Evolutionary conservation across 768 basidiomycete genomes (phyloP), one percentile per base, ranked within the genome.

Genomic region (Hirschioporus abietinus): DNA sequence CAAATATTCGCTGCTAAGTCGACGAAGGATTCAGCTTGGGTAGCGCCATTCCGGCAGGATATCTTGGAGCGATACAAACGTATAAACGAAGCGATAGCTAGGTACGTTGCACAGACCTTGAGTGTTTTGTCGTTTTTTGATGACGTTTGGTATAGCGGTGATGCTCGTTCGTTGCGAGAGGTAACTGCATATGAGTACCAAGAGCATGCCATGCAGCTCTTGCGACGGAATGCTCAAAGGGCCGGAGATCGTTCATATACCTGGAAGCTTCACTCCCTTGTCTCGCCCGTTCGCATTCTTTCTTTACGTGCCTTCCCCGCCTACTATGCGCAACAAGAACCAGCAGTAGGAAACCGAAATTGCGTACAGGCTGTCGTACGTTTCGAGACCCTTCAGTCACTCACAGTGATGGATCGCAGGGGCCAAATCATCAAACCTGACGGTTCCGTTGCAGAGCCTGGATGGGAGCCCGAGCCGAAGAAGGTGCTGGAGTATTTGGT

Each of bases 1-100:
- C 12, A 24, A 34, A 61, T 61, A 61, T 61, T 61, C 30, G 15
- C 24, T 34, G 30, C 25, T 3, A 61, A 25, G 30, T 61, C 60
- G 60, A 34, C 30, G 60, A 61, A 61, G 23, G 25, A 25, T 12
- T 61, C 60, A 15, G 60, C 60, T 15, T 61, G 60, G 60, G 17
- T 61, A 61, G 24, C 60, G 9, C 60, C 60, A 23, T 25, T 61
- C 30, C 60, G 60, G 1, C 25, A 24, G 23, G 30, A 25, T 17
- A 25, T 61, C 15, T 23, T 61, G 25, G 30, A 61, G 60, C 24
- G 30, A 8, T 61, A 61, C 60, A 25, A 25, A 34, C 15, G 60
- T 24, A 25, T 61, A 61, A 61, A 61, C 30, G 60, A 61, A 61
- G 12, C 60, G 25, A 61, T 61, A 25, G 60, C 60, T 7, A 61